These are phyloP conservation scores for Cunninghamia lanceolata DNA, from an alignment of 75 land plant species.

Conservation along the genomic window DNA sequence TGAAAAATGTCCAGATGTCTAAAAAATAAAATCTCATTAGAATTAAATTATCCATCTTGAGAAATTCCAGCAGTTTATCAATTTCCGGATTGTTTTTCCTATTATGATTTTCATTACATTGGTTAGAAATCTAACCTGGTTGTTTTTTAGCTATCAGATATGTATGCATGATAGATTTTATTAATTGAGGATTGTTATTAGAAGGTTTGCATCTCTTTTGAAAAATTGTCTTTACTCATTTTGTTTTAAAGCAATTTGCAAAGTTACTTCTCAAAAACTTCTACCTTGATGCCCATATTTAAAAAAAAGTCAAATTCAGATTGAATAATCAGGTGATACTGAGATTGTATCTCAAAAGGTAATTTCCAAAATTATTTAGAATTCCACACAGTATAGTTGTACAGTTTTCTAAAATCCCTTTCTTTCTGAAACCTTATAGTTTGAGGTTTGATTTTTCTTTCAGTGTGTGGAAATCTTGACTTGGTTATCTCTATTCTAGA, in stretches of 20 bases:
- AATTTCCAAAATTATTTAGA: not conserved
- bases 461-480: not conserved
- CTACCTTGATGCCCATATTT: not conserved
- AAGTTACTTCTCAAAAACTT: not conserved
- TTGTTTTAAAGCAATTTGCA: not conserved
- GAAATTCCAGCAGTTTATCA: no score
- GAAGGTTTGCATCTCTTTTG: not conserved
- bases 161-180: no score
- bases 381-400: not conserved
- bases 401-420: not conserved
- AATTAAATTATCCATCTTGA: no score
- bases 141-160: no score
- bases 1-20: no score
- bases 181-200: not conserved
- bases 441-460: not conserved
- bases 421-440: not conserved
- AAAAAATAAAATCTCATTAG: no score
- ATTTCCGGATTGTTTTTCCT: no score
- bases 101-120: no score
- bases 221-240: not conserved
- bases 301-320: not conserved
- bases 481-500: not conserved
- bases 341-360: not conserved
- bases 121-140: no score
- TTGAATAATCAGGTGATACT: not conserved